phyloP scores from a whole-genome alignment of 208 protist genomes.

The Endotrypanum monterogeii region DNA sequence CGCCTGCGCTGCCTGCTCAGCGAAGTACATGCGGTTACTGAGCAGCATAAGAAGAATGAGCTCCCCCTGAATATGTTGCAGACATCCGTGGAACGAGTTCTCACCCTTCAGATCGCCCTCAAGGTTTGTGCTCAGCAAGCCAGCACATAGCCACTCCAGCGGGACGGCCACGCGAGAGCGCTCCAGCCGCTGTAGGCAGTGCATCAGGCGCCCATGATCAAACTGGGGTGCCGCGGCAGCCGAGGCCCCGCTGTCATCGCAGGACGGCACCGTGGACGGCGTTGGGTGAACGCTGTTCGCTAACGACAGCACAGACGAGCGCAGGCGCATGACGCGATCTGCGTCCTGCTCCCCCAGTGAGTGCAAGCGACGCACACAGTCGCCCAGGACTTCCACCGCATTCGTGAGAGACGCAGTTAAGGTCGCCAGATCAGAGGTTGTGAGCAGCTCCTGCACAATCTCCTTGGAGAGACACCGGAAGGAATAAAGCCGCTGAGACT shows the following conservation, averaged over 20 bases:
- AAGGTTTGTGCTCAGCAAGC: conserved; percentile 55
- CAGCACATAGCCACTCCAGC: conserved; percentile 63
- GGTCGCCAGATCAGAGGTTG: conserved; percentile 10
- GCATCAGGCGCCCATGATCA: conserved; percentile 19
- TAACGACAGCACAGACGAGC: conserved; percentile 32
- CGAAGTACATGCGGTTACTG: conserved; percentile 62
- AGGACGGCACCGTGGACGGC: neutral
- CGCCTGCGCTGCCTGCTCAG: conserved; percentile 47
- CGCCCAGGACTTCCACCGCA: conserved; percentile 26
- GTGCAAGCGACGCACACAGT: conserved; percentile 30
- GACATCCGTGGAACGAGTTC: conserved; percentile 69
- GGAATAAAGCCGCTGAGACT: conserved; percentile 27
- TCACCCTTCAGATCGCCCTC: conserved; percentile 49
- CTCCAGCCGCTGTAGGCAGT: conserved; percentile 35
- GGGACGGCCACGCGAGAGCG: conserved; percentile 34
- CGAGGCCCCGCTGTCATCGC: neutral
- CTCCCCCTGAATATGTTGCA: conserved; percentile 33
- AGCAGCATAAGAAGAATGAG: conserved; percentile 70
- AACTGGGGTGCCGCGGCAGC: neutral
- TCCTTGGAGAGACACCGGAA: conserved; percentile 46
- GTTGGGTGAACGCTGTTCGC: conserved; percentile 33
- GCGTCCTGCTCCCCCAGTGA: conserved; percentile 35
- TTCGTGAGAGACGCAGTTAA: conserved; percentile 4
- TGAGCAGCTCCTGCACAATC: conserved; percentile 16
- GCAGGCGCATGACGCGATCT: conserved; percentile 30